These are phyloP conservation scores for Lactarius vividus DNA, from an alignment of 768 basidiomycete species.

Conservation along the genomic window DNA sequence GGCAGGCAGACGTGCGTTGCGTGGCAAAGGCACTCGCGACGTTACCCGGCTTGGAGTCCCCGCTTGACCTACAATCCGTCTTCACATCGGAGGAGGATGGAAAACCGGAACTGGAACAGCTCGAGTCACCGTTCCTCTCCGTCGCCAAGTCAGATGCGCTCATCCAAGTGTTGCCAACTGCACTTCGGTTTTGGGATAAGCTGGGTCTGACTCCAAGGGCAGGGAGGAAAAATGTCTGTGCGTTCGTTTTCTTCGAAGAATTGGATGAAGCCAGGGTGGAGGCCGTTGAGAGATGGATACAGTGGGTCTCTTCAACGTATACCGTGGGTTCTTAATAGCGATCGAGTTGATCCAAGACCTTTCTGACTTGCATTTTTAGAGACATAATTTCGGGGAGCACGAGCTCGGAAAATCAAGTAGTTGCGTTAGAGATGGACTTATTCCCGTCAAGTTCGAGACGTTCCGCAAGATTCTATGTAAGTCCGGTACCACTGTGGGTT, in stretches of 20 bases:
- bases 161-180: conserved; percentile 66
- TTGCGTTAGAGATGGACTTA: conserved; percentile 53
- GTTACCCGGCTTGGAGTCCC: conserved; percentile 40
- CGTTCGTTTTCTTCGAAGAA: conserved; percentile 69
- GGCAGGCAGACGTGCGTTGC: conserved; percentile 55
- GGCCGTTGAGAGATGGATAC: conserved; percentile 60
- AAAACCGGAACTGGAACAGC: conserved; percentile 30
- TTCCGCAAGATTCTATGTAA: conserved; percentile 66
- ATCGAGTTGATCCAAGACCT: background rate
- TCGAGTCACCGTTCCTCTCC: conserved; percentile 58
- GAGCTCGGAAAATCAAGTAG: conserved; percentile 47
- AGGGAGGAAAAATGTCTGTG: conserved; percentile 68
- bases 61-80: conserved; percentile 44
- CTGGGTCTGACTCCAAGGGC: conserved; percentile 67
- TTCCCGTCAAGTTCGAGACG: conserved; percentile 64
- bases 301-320: conserved; percentile 51
- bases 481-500: conserved; percentile 18
- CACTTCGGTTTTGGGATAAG: conserved; percentile 84
- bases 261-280: conserved; percentile 45
- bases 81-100: conserved; percentile 33
- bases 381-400: conserved; percentile 59
- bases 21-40: conserved; percentile 44
- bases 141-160: conserved; percentile 67
- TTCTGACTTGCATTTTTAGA: conserved; percentile 39
- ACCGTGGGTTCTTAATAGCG: conserved; percentile 45